A percentile compares a stretch with the other conserved stretches of the same genome.
Evolutionary conservation across 176 grass and related monocot species (phyloP).

Genomic region (Avena eriantha): DNA sequence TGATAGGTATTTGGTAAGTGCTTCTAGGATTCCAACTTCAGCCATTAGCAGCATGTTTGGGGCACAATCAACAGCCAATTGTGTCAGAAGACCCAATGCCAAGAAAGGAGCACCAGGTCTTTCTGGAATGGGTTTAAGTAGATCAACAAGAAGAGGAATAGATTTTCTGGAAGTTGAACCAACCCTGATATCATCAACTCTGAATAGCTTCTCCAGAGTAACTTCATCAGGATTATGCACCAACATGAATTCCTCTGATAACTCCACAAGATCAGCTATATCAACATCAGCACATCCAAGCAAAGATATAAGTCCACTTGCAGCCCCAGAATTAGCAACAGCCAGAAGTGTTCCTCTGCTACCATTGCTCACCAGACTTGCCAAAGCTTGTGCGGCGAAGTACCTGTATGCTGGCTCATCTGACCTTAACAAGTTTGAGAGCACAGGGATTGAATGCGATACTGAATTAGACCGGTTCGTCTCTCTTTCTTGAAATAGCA

Average conservation of each 20-base stretch:
- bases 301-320: slow-evolving; percentile 88
- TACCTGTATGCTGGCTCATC: slow-evolving; percentile 93
- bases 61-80: slow-evolving; percentile 82
- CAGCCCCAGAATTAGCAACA: slow-evolving; percentile 96
- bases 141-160: slow-evolving; percentile 96
- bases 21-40: slow-evolving; percentile 96
- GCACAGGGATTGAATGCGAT: slow-evolving; percentile 85
- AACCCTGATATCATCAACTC: slow-evolving; percentile 97
- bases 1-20: slow-evolving; percentile 94
- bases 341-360: slow-evolving; percentile 96
- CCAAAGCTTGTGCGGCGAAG: slow-evolving; percentile 95
- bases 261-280: slow-evolving; percentile 91
- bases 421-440: slow-evolving; percentile 91
- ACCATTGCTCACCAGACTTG: slow-evolving; percentile 90
- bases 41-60: slow-evolving; percentile 94
- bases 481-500: slow-evolving; percentile 97
- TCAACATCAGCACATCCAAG: slow-evolving; percentile 96
- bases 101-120: slow-evolving; percentile 98
- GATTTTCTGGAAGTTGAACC: slow-evolving; percentile 90
- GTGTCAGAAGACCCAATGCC: slow-evolving; percentile 87
- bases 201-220: slow-evolving; percentile 88
- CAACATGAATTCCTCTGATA: slow-evolving; percentile 94
- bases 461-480: slow-evolving; percentile 79
- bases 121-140: slow-evolving; percentile 99
- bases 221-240: slow-evolving; percentile 87